Conservation (phyloP, 495 filamentous ascomycete species). For the Venustampulla echinocandica region DNA sequence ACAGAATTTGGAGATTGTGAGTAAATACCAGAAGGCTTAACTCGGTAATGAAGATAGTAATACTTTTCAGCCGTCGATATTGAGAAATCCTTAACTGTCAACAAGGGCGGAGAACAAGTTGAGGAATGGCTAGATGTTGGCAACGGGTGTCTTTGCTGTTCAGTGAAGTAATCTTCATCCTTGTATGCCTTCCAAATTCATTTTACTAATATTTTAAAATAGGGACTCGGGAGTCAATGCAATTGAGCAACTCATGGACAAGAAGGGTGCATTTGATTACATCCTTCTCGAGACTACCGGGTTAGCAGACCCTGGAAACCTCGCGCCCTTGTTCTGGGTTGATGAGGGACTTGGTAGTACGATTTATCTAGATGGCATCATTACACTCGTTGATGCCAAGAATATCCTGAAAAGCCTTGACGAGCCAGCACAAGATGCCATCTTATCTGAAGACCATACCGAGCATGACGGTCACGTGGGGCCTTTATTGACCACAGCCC, state of each 20-base stretch:
- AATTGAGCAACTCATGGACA: slow-evolving; percentile 93
- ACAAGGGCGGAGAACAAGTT: slow-evolving; percentile 73
- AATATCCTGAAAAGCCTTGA: slow-evolving; percentile 78
- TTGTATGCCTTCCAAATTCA: not conserved
- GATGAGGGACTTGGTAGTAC: slow-evolving; percentile 89
- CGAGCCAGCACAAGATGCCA: slow-evolving; percentile 50
- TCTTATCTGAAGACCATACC: slow-evolving; percentile 29
- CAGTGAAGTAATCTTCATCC: slow-evolving; percentile 63
- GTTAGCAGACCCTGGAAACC: slow-evolving; percentile 88
- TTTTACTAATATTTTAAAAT: slow-evolving; percentile 12
- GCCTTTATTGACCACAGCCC: slow-evolving; percentile 74
- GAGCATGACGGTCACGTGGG: slow-evolving; percentile 45
- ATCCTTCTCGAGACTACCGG: slow-evolving; percentile 96
- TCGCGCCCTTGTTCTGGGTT: slow-evolving; percentile 95
- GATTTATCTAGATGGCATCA: slow-evolving; percentile 93
- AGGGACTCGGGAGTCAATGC: slow-evolving; percentile 88
- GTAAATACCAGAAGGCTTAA: slow-evolving; percentile 17
- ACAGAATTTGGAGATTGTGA: slow-evolving; percentile 91
- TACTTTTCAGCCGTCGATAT: slow-evolving; percentile 67
- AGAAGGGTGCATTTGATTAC: slow-evolving; percentile 90
- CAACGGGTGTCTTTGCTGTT: slow-evolving; percentile 97
- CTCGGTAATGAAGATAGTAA: not conserved
- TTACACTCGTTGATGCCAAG: slow-evolving; percentile 92
- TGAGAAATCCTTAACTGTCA: slow-evolving; percentile 85
- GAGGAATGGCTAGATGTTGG: slow-evolving; percentile 94